These are phyloP conservation scores for Cladochytrium tenue DNA, from an alignment of 371 early-diverging fungal species.

Conservation along the genomic window DNA sequence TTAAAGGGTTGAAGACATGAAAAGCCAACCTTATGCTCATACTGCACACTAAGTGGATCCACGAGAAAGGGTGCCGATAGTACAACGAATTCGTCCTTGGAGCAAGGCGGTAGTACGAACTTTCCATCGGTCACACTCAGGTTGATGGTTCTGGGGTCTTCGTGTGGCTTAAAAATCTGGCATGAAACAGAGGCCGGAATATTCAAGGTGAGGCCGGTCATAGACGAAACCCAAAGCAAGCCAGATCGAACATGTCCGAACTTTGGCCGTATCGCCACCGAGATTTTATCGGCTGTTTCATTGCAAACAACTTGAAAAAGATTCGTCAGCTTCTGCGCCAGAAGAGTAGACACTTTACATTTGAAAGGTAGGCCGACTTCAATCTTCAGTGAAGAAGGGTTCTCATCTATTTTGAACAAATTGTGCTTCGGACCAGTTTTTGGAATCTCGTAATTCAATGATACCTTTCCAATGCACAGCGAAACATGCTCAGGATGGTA, in stretches of 20 bases:
- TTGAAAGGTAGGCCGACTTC: slow-evolving; percentile 30
- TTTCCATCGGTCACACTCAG: not conserved
- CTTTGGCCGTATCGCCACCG: not conserved
- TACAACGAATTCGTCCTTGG: not conserved
- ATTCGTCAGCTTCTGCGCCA: not conserved
- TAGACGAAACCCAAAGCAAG: not conserved
- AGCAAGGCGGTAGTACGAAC: not conserved
- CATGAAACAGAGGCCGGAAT: not conserved
- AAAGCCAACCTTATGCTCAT: not conserved
- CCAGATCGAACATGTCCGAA: not conserved
- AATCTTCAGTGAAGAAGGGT: slow-evolving; percentile 13
- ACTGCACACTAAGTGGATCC: not conserved
- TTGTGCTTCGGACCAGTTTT: slow-evolving; percentile 33
- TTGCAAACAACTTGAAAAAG: not conserved
- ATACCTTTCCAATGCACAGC: slow-evolving; percentile 23
- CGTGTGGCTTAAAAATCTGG: not conserved
- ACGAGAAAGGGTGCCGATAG: not conserved
- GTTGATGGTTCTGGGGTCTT: not conserved
- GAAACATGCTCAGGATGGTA: slow-evolving; percentile 15
- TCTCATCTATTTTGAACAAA: slow-evolving; percentile 42
- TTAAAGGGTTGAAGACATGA: too few relatives aligned
- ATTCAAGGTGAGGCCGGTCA: not conserved
- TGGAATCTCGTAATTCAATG: slow-evolving; percentile 3
- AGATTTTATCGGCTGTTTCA: not conserved
- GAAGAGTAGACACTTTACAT: too few relatives aligned